Conservation (phyloP, 768 basidiomycete species). For the Agaricus subrufescens region DNA sequence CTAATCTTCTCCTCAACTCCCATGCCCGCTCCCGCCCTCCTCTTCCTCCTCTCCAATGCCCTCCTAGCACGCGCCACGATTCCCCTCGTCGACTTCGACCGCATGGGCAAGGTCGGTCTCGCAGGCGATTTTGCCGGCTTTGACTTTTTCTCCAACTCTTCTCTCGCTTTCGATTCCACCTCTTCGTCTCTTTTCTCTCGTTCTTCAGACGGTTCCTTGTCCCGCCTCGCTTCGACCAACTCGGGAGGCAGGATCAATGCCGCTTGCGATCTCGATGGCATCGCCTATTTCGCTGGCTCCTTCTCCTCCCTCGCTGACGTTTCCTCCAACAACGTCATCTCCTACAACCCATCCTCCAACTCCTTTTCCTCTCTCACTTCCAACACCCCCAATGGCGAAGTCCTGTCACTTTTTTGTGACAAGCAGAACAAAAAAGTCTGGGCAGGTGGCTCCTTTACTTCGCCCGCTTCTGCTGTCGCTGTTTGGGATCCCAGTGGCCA, state of each 20-base stretch:
- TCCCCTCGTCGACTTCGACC: conserved; percentile 44
- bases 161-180: conserved; percentile 60
- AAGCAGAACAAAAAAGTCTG: conserved; percentile 57
- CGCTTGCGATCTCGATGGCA: conserved; percentile 63
- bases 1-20: conserved; percentile 8
- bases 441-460: conserved; percentile 74
- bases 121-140: conserved; percentile 88
- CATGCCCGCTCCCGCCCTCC: conserved; percentile 19
- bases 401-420: conserved; percentile 81
- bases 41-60: conserved; percentile 21
- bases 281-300: conserved; percentile 77
- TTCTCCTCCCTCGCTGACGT: conserved; percentile 69
- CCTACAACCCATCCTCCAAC: conserved; percentile 59
- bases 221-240: conserved; percentile 72
- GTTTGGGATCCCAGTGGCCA: conserved; percentile 59
- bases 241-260: conserved; percentile 72
- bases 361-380: conserved; percentile 60
- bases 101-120: conserved; percentile 90
- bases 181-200: conserved; percentile 70
- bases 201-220: conserved; percentile 58
- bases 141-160: conserved; percentile 62
- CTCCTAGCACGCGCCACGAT: conserved; percentile 28
- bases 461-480: conserved; percentile 63
- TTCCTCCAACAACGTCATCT: conserved; percentile 66
- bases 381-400: conserved; percentile 67